These are phyloP conservation scores for Epichloe brachyelytri DNA, from an alignment of 2,329 filamentous ascomycete species.

Conservation along the genomic window DNA sequence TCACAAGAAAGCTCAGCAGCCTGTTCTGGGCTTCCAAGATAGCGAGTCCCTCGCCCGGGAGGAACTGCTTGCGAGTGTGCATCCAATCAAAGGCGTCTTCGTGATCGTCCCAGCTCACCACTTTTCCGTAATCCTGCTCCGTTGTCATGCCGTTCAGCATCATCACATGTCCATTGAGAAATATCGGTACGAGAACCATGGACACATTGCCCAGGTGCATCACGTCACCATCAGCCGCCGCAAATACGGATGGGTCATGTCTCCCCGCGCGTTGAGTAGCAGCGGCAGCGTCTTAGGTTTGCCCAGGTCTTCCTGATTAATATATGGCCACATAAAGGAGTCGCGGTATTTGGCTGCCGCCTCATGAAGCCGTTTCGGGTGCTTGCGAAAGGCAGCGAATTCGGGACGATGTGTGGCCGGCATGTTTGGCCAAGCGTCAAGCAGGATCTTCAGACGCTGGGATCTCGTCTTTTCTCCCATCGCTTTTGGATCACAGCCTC, in stretches of 20 bases:
- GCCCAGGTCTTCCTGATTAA: conserved; percentile 44
- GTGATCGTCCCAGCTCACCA: conserved; percentile 21
- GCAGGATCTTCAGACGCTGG: conserved; percentile 32
- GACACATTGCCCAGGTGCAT: conserved; percentile 18
- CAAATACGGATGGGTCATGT: conserved; percentile 33
- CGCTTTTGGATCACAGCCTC: conserved; percentile 37
- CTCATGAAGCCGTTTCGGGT: conserved; percentile 7
- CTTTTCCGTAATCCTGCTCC: conserved; percentile 21
- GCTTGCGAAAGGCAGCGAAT: conserved; percentile 24
- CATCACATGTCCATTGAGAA: conserved; percentile 21
- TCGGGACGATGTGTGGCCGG: conserved; percentile 37
- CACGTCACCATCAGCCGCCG: conserved; percentile 26
- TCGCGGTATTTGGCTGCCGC: conserved; percentile 15
- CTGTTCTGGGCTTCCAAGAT: conserved; percentile 38
- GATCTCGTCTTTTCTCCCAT: conserved; percentile 39
- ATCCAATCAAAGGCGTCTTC: conserved; percentile 25
- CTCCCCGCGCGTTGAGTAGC: conserved; percentile 40
- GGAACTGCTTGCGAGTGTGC: conserved; percentile 20
- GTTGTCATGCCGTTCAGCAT: conserved; percentile 17
- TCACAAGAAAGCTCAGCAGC: conserved; percentile 34
- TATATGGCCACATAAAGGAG: conserved; percentile 36
- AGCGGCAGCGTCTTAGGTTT: conserved; percentile 31
- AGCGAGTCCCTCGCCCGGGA: conserved; percentile 33
- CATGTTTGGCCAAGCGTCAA: conserved; percentile 38
- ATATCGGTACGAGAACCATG: conserved; percentile 13